Evolutionary conservation across 108 stramenopile genomes (phyloP).

Genomic region (Asterionellopsis glacialis): DNA sequence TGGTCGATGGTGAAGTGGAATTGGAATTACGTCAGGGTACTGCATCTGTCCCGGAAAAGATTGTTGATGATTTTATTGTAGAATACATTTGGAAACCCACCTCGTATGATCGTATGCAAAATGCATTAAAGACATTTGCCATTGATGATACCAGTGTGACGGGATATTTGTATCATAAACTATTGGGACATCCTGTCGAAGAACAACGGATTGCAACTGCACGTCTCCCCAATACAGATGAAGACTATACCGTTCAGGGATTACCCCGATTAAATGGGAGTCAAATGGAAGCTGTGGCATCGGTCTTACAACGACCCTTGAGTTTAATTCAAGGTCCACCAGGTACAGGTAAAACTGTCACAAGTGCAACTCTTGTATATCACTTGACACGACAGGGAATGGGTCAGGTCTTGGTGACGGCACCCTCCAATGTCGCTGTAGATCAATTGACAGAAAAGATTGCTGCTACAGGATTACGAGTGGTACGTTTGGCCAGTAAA

Average conservation of each 20-base stretch:
- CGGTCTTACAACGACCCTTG: constrained; percentile 91
- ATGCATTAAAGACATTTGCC: constrained; percentile 96
- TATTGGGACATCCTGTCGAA: constrained; percentile 96
- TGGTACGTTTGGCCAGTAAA: constrained; percentile 92
- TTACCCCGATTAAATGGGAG: constrained; percentile 94
- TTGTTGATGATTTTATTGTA: constrained; percentile 89
- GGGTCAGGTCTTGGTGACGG: constrained; percentile 96
- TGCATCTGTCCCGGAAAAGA: constrained; percentile 66
- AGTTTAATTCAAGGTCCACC: constrained; percentile 97
- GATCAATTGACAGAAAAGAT: constrained; percentile 98
- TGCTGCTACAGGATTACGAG: constrained; percentile 91
- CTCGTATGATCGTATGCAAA: constrained; percentile 98
- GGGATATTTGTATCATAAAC: constrained; percentile 95
- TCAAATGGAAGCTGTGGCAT: constrained; percentile 86
- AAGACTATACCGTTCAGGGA: constrained; percentile 84
- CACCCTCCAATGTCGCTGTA: constrained; percentile 97
- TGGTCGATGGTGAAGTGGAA: constrained; percentile 90
- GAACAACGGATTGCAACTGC: constrained; percentile 84
- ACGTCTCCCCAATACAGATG: constrained; percentile 46
- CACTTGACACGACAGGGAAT: constrained; percentile 92
- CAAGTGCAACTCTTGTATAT: constrained; percentile 94
- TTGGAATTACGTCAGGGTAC: constrained; percentile 63
- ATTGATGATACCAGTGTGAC: constrained; percentile 96
- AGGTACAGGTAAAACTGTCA: constrained; percentile 97
- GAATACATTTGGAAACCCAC: constrained; percentile 97